Evolutionary conservation across 129 eudicot species (phyloP), one percentile per base, ranked within the genome.

Genomic region (Centaurea solstitialis): DNA sequence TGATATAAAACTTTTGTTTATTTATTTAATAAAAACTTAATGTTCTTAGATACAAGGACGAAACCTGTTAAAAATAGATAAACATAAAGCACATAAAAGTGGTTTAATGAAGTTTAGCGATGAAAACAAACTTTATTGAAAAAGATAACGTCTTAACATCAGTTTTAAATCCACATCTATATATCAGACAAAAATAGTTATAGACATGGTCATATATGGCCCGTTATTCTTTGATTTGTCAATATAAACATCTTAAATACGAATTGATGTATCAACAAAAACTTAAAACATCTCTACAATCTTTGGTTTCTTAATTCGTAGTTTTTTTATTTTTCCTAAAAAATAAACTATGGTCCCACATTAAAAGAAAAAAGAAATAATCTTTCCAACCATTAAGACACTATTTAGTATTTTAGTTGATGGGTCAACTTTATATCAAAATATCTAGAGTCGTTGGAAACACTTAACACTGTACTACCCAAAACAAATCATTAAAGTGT

Each of bases 381-480:
- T 12, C 3, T 50, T 50, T 50, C 61, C 61, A 50, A 4, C 62
- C 18, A 53, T n/a, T n/a, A 47, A 47, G 59, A 47, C 6, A 47
- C 59, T 53, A 53, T 53, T 53, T 15, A n/a, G n/a, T n/a, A n/a
- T n/a, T n/a, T n/a, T n/a, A 53, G 62, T 69, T 28, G 12, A 33
- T 37, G 72, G 85, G 50, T 66, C 77, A 17, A 82, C 76, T 5
- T 4, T 28, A 75, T 75, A 21, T 68, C 50, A 76, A 76, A 76
- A 76, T 76, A 82, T 82, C 85, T 70, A 35, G 5, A 40, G 71
- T 24, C 12, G 47, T 82, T 82, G 72, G 47, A 13, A 66, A 24
- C 69, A 66, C 57, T 43, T 22, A 66, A 24, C 69, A 66, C 57
- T 43, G 22, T 81, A 20, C 15, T 53, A n/a, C 70, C 18, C 15